Base-by-base conservation (phyloP, 2,329 filamentous ascomycete genomes). In the Talaromyces sp. region DNA sequence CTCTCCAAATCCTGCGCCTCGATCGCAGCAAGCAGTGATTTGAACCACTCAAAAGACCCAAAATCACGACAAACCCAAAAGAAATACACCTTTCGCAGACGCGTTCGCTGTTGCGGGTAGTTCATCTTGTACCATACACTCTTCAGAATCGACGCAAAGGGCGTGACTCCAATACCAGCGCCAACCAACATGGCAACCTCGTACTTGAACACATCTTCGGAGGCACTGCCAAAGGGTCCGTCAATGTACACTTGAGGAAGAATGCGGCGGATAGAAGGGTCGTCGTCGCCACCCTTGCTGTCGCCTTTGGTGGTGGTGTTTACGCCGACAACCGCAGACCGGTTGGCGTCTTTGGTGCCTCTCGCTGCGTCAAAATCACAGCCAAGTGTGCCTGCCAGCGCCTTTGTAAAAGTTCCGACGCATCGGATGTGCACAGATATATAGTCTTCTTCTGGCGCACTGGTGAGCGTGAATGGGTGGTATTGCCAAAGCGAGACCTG, bases 61-160 rank as follows among this genome's bases (percentile, higher is more conserved):
- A 93, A 93, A 75, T 95, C 91, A 75, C 91, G 84, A 81, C 91
- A 93, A 65, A 95, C 88, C 91, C 91, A 95, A 84, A 95, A 92
- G 81, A 95, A 95, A 80, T 95, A 96, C 27, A 96, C 90, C 76
- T 95, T 96, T 70, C 88, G 84, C 51, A 96, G 82, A 4, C 90
- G 83, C 2, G 90, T 93, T 78, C 89, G 89, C 75, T 88, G 63
- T 52, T 91, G 88, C 2, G 89, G 89, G 77, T 91, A 93, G 82
- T 92, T 93, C 88, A 93, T 92, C 56, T 91, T 86, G 80, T 95
- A 96, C 91, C 91, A 96, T 77, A 96, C 93, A 58, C 89, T 92
- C 81, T 96, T 96, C 71, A 83, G 72, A 55, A 83, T 82, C 32
- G 78, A 80, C 15, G 81, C 81, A 67, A 82, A 83, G 6, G 80